Evolutionary conservation across 768 basidiomycete genomes (phyloP), one percentile per base, ranked within the genome.

Genomic region (Auricularia auricula-judae): DNA sequence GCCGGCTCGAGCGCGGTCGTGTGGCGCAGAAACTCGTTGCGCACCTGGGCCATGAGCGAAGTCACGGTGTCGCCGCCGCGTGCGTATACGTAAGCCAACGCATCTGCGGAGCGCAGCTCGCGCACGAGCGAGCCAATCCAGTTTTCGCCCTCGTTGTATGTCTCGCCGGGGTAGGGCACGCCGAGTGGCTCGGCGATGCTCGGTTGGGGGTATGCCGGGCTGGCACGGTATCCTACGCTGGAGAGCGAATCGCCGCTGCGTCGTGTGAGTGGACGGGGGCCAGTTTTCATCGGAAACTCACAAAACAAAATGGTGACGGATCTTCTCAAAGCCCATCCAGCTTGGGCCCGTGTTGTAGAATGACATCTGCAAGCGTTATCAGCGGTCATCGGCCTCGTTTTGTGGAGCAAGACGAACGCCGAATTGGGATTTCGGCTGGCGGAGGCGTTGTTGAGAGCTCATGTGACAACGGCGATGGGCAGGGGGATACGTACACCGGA

Each of bases 41-140:
- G 63, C 35, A 64, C 36, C 36, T 64, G 63, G 34, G 16, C 29
- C 33, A 33, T 36, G 33, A 64, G 63, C 5, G 34, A 51, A 12
- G 29, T 16, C 11, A 64, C 54, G 29, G 51, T 58, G 35, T 54
- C 63, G 21, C 63, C 63, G 8, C 23, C 53, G 58, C 58, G 53
- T 21, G 63, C 63, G 47, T 64, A 64, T 51, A 56, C 63, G 53
- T 64, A 64, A 5, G 47, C 47, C 47, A 51, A 18, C 18, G 47
- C 47, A 18, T 51, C 47, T 5, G 47, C 47, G 10, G 47, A 51
- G 14, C 21, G 14, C 18, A 16, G 21, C 21, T 51, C 47, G 14
- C 47, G 47, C 5, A 51, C 47, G 18, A 51, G 21, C 18, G 47
- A 16, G 47, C 47, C 47, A 18, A 51, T 51, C 47, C 47, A 51